These are phyloP conservation scores for Allium sativum DNA, from an alignment of 106 monocot species.

Conservation along the genomic window DNA sequence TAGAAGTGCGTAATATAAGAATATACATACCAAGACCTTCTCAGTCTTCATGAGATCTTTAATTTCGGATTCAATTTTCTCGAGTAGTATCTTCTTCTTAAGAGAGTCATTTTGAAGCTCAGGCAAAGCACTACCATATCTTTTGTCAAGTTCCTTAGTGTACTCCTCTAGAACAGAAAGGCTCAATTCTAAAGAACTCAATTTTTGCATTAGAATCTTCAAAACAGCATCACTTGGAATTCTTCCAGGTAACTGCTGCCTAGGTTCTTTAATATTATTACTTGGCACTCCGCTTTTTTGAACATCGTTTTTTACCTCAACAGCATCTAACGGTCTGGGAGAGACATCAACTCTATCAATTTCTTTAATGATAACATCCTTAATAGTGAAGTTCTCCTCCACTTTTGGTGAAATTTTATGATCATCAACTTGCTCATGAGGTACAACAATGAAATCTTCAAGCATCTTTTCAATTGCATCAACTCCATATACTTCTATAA, in stretches of 20 bases:
- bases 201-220: constrained; percentile 50
- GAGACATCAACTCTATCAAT: not conserved
- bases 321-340: not conserved
- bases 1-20: not conserved
- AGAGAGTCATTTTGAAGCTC: constrained; percentile 24
- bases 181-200: constrained; percentile 35
- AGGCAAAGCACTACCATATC: constrained; percentile 23
- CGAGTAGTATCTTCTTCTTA: constrained; percentile 13
- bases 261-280: constrained; percentile 17
- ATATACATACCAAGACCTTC: constrained; percentile 15
- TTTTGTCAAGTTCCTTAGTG: constrained; percentile 19
- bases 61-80: constrained; percentile 22
- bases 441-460: constrained; percentile 28
- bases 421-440: constrained; percentile 3
- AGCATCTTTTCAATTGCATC: constrained; percentile 47
- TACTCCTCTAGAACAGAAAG: constrained; percentile 32
- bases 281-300: not conserved
- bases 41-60: constrained; percentile 14
- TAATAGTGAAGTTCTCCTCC: not conserved
- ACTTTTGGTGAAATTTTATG: not conserved
- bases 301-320: constrained; percentile 3
- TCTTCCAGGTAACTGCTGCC: constrained; percentile 14
- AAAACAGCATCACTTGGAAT: constrained; percentile 29
- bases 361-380: not conserved
- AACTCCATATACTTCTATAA: constrained; percentile 35